phyloP scores from a whole-genome alignment of 176 grass and related monocot species.

The maize (Zea mays) region DNA sequence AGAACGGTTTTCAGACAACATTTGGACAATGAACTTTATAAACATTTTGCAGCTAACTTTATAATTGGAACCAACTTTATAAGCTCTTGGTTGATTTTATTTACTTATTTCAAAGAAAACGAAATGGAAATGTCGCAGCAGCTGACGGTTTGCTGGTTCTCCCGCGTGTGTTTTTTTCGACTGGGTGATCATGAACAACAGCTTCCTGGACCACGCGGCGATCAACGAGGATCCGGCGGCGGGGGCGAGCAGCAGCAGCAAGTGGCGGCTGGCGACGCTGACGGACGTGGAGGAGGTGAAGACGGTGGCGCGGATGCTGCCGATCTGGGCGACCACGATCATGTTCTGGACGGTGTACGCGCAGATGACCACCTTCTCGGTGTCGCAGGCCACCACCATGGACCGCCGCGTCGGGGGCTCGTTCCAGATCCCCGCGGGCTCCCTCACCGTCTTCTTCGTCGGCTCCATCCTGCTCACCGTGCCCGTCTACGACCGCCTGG shows the following conservation, averaged over 20 bases:
- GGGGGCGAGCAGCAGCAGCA: slow-evolving; percentile 33
- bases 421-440: slow-evolving; percentile 80
- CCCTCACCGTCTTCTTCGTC: slow-evolving; percentile 94
- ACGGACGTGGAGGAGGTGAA: slow-evolving; percentile 98
- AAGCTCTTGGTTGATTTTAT: too few relatives aligned
- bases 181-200: slow-evolving; percentile 2
- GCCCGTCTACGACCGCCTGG: slow-evolving; percentile 70
- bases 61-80: too few relatives aligned
- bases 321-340: slow-evolving; percentile 91
- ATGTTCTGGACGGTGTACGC: slow-evolving; percentile 98
- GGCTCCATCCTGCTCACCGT: slow-evolving; percentile 86
- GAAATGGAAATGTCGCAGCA: neutral
- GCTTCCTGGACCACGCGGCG: slow-evolving; percentile 86
- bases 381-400: slow-evolving; percentile 88
- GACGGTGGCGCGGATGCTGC: slow-evolving; percentile 70
- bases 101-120: too few relatives aligned
- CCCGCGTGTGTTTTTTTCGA: neutral
- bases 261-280: slow-evolving; percentile 70
- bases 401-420: slow-evolving; percentile 59
- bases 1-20: too few relatives aligned
- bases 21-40: too few relatives aligned
- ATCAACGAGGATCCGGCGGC: slow-evolving; percentile 46
- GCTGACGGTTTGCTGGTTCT: neutral
- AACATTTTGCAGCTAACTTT: too few relatives aligned
- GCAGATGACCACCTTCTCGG: slow-evolving; percentile 98